Evolutionary conservation across 2,329 filamentous ascomycete species (phyloP).

Genomic region (Apiospora sp.): DNA sequence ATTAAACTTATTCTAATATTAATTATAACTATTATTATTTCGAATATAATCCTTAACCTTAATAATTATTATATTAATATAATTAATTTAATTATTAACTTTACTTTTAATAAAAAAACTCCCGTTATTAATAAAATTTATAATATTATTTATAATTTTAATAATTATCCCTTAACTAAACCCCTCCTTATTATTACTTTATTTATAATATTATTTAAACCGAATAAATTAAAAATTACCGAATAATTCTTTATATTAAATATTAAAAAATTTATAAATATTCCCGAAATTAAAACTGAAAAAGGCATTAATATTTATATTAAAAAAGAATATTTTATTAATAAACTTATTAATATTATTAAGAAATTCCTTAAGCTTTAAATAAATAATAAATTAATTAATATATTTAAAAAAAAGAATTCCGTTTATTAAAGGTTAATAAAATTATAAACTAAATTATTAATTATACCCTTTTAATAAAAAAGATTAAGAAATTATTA

Average conservation of each 20-base stretch:
- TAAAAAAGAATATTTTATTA: background rate
- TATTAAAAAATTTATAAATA: background rate
- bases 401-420: background rate
- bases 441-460: conserved; percentile 5
- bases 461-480: background rate
- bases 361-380: background rate
- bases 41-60: no score
- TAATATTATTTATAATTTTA: background rate
- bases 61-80: no score
- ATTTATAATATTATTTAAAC: no score
- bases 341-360: background rate
- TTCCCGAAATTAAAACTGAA: background rate
- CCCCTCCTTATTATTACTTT: no score
- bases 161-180: no score
- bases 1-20: no score
- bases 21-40: no score
- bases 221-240: no score
- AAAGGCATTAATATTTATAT: conserved; percentile 3
- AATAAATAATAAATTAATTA: background rate
- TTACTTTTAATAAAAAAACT: no score
- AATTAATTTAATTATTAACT: no score
- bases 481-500: no score
- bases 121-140: no score
- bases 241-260: background rate
- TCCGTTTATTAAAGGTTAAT: background rate